Evolutionary conservation across 768 basidiomycete species (phyloP), one percentile per base, ranked within the genome.

Genomic region (Podaxis rugospora): DNA sequence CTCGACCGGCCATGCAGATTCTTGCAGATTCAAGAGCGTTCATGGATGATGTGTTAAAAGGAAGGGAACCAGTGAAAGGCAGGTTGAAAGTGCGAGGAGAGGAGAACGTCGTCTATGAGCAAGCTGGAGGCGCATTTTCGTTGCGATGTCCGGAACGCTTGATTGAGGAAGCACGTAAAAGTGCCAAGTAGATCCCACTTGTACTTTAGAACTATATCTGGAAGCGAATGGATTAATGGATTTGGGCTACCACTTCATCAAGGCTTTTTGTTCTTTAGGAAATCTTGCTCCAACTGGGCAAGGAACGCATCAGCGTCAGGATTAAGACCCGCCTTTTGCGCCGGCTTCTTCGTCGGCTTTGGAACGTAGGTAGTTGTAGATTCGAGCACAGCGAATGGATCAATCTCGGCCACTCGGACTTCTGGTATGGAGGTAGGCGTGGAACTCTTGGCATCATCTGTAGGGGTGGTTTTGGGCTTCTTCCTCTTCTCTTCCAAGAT

Each of bases 401-500:
- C 83, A 13, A 61, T 56, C 13, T 62, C 62, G 6, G 50, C 42
- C 4, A 52, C 36, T 28, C 52, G 44, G 37, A 13, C 36, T 61
- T 36, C 28, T 21, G 53, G 7, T 2, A 50, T n/a, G 3, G 51
- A 35, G 10, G 54, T 47, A 10, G 52, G 55, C 25, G 44, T 27
- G 57, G 7, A 64, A 14, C 16, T n/a, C 11, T 42, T 25, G 21
- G 62, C 40, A 50, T 59, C 57, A 21, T 47, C 57, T n/a, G 59
- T 52, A 18, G 54, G 62, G 36, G 56, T 62, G 28, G 62, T 58
- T 39, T 65, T 64, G 47, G 64, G 55, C 62, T 90, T 92, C 66
- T 78, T 78, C 63, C 88, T 79, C 72, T 90, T 90, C 25, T 86
- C 87, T 49, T 89, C 87, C 23, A 92, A 64, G 62, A 84, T 40